Evolutionary conservation across 1,139 yeast genomes (phyloP).

Genomic region (Suhomyces taliae): DNA sequence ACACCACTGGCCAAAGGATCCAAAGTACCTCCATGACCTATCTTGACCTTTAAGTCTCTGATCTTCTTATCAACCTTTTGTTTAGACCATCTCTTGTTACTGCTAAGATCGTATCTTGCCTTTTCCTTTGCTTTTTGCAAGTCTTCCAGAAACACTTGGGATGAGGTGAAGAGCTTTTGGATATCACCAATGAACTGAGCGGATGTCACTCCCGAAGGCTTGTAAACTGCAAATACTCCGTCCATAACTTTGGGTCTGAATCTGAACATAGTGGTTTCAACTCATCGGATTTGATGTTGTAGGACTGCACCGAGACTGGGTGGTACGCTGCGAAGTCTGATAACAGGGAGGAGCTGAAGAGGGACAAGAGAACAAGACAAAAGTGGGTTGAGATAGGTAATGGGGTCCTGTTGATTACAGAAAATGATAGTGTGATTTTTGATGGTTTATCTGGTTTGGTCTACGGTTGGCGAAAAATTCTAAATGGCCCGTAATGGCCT

Average conservation of each 20-base stretch:
- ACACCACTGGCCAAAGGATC: constrained; percentile 97
- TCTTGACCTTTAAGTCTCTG: constrained; percentile 64
- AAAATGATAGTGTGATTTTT: not conserved
- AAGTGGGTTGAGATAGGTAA: not conserved
- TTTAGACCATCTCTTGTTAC: constrained; percentile 49
- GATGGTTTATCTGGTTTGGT: no score
- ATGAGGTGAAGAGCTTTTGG: constrained; percentile 60
- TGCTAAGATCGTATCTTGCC: constrained; percentile 36
- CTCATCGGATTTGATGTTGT: constrained; percentile 2
- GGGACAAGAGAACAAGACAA: not conserved
- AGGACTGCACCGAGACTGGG: not conserved
- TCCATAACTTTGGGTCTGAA: constrained; percentile 48
- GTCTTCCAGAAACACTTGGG: constrained; percentile 59
- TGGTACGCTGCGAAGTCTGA: not conserved
- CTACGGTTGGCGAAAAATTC: no score
- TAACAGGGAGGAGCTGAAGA: no score
- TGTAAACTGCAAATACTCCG: constrained; percentile 91
- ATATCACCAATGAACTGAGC: constrained; percentile 67
- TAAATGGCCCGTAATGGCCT: no score
- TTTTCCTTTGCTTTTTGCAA: constrained; percentile 41
- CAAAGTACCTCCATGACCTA: constrained; percentile 98
- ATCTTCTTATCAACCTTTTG: constrained; percentile 47
- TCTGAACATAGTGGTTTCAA: constrained; percentile 6
- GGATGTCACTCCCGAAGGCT: constrained; percentile 85
- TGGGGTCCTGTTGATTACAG: not conserved